phyloP scores from a whole-genome alignment of 2,329 filamentous ascomycete species.

The Uncinocarpus reesii region DNA sequence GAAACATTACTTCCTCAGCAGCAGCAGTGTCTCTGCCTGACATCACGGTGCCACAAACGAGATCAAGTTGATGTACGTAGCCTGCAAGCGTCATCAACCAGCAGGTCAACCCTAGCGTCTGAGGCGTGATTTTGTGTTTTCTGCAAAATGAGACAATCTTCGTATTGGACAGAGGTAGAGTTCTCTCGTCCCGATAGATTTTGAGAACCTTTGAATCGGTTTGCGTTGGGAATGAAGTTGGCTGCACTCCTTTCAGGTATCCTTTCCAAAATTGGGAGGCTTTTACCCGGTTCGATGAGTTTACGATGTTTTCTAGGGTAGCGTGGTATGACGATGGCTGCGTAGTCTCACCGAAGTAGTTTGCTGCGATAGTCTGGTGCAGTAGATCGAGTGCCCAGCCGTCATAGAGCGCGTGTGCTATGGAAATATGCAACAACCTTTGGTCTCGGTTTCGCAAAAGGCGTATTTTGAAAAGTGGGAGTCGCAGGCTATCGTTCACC shows the following conservation, averaged over 20 bases:
- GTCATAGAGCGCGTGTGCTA: constrained; percentile 82
- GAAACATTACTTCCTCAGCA: constrained; percentile 62
- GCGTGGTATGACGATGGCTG: constrained; percentile 42
- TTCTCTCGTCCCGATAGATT: constrained; percentile 23
- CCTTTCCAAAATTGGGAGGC: constrained; percentile 57
- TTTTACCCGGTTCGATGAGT: constrained; percentile 40
- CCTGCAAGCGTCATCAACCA: constrained; percentile 64
- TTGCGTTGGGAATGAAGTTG: constrained; percentile 33
- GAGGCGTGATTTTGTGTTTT: constrained; percentile 56
- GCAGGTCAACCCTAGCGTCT: constrained; percentile 63
- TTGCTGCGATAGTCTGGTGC: constrained; percentile 57
- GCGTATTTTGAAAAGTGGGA: constrained; percentile 28
- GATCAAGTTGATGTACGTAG: constrained; percentile 55
- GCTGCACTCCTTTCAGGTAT: constrained; percentile 47
- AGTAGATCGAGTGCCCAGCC: constrained; percentile 71
- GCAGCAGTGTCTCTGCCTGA: constrained; percentile 71
- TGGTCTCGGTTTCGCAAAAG: constrained; percentile 27
- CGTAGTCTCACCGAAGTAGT: constrained; percentile 40
- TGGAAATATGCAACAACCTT: constrained; percentile 52
- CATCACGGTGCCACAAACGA: constrained; percentile 72
- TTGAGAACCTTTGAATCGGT: constrained; percentile 14
- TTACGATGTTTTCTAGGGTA: constrained; percentile 48
- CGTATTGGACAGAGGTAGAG: constrained; percentile 26
- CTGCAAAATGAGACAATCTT: constrained; percentile 53
- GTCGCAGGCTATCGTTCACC: constrained; percentile 18